Percentiles rank a stretch among this genome's conserved stretches.
Conservation (phyloP, 2,329 filamentous ascomycete genomes). For the Curvularia eragrostidis region DNA sequence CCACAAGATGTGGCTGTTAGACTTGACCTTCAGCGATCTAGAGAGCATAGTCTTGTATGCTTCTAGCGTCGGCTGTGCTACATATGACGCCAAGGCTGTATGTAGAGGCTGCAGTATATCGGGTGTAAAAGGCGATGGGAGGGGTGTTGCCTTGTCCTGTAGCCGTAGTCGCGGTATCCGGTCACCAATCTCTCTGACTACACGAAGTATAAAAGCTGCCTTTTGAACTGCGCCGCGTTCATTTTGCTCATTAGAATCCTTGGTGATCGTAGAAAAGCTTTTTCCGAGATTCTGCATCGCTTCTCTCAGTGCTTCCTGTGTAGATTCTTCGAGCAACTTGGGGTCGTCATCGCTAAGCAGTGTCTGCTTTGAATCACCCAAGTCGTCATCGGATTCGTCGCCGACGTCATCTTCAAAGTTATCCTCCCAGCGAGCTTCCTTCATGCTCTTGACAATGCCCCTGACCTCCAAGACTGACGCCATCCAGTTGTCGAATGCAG, state of each 20-base stretch:
- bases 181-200: conserved; percentile 75
- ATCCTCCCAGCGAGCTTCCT: conserved; percentile 75
- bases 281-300: conserved; percentile 66
- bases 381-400: conserved; percentile 72
- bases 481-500: conserved; percentile 75
- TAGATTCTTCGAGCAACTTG: conserved; percentile 64
- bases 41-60: conserved; percentile 54
- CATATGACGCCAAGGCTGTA: conserved; percentile 62
- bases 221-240: conserved; percentile 51
- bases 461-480: conserved; percentile 72
- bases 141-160: conserved; percentile 39
- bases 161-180: conserved; percentile 51
- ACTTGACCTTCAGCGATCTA: conserved; percentile 54
- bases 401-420: conserved; percentile 76
- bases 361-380: conserved; percentile 69
- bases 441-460: conserved; percentile 68
- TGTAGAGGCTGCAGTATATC: conserved; percentile 71
- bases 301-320: conserved; percentile 63
- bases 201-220: conserved; percentile 69
- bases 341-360: conserved; percentile 77
- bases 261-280: conserved; percentile 62
- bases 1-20: conserved; percentile 75
- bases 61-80: conserved; percentile 58
- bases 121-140: conserved; percentile 46
- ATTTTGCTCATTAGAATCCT: conserved; percentile 42